Evolutionary conservation across 169 alveolate species (phyloP).

Genomic region (Eimeria tenella): DNA sequence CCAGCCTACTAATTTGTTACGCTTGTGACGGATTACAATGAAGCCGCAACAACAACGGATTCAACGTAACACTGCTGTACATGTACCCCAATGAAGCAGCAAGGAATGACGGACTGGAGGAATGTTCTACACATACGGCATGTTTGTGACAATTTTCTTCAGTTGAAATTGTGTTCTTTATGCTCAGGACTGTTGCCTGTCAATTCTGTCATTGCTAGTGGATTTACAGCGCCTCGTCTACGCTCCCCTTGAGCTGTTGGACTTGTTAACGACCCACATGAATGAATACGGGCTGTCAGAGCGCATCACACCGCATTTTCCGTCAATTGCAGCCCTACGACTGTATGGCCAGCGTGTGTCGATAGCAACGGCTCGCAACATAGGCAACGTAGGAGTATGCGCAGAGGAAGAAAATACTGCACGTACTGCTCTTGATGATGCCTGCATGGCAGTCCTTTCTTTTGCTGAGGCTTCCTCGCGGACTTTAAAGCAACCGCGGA

Average conservation of each 20-base stretch:
- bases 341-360: constrained; percentile 37
- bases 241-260: constrained; percentile 34
- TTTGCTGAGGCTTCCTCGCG: constrained; percentile 32
- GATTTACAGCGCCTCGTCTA: constrained; percentile 28
- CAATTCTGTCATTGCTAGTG: background rate
- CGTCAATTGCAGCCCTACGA: constrained; percentile 41
- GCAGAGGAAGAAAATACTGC: constrained; percentile 38
- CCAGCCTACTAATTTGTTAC: too few species aligned
- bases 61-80: too few species aligned
- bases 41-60: too few species aligned
- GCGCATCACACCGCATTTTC: background rate
- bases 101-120: background rate
- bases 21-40: too few species aligned
- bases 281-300: background rate
- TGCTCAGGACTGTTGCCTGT: background rate
- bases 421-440: background rate
- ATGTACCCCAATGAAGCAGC: too few species aligned
- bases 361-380: background rate
- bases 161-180: background rate
- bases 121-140: background rate
- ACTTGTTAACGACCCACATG: background rate
- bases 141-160: background rate
- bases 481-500: constrained; percentile 28
- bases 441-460: constrained; percentile 27
- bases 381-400: background rate